Conservation (phyloP, 2,329 filamentous ascomycete genomes). For the Penicillium crustosum region DNA sequence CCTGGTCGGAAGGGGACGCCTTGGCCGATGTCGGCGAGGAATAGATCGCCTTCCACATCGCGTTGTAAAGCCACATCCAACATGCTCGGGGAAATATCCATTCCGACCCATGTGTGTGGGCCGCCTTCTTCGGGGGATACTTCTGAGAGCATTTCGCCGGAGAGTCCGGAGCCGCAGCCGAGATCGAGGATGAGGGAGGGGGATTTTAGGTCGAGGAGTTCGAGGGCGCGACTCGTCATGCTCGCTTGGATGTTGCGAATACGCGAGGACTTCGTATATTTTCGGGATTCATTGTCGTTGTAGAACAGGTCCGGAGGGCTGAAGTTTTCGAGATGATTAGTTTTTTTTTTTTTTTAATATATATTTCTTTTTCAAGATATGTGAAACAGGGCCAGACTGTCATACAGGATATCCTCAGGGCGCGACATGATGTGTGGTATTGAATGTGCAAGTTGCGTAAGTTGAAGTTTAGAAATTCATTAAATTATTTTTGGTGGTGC, state of each 20-base stretch:
- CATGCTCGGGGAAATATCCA: constrained; percentile 96
- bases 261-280: constrained; percentile 94
- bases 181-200: constrained; percentile 92
- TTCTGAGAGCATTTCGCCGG: constrained; percentile 87
- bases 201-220: constrained; percentile 75
- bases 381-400: constrained; percentile 12
- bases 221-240: constrained; percentile 91
- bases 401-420: constrained; percentile 89
- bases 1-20: constrained; percentile 91
- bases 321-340: constrained; percentile 26
- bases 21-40: constrained; percentile 92
- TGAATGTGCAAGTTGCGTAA: background rate
- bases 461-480: constrained; percentile 6
- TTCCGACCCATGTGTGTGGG: constrained; percentile 93
- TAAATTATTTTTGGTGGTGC: constrained; percentile 17
- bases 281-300: constrained; percentile 90
- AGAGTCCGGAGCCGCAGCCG: constrained; percentile 93
- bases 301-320: constrained; percentile 97
- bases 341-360: constrained; percentile 1
- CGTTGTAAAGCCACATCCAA: constrained; percentile 89
- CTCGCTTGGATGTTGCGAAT: constrained; percentile 93
- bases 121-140: constrained; percentile 69
- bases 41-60: constrained; percentile 89
- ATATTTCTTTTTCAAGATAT: background rate
- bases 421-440: constrained; percentile 73